These are phyloP conservation scores for Lithospermum erythrorhizon DNA, from an alignment of 257 asterid genomes.

Conservation along the genomic window DNA sequence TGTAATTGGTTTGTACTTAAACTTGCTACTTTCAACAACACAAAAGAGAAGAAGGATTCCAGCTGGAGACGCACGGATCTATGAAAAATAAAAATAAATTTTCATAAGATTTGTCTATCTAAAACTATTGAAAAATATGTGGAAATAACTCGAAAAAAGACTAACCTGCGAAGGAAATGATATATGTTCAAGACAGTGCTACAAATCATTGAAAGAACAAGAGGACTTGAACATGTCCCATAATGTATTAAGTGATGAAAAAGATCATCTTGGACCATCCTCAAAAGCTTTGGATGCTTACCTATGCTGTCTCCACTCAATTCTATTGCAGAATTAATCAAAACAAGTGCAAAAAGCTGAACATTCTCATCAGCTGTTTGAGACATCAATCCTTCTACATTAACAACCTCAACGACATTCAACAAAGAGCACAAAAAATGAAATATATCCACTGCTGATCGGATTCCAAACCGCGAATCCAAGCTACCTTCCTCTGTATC, in stretches of 20 bases:
- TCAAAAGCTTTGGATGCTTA: constrained; percentile 70
- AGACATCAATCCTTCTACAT: constrained; percentile 35
- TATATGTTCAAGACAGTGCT: constrained; percentile 75
- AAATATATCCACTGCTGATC: constrained; percentile 72
- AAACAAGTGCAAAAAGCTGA: constrained; percentile 60
- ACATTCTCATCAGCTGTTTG: constrained; percentile 54
- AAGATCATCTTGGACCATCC: constrained; percentile 87
- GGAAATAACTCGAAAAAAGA: background rate
- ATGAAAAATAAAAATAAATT: constrained; percentile 4
- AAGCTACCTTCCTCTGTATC: constrained; percentile 63
- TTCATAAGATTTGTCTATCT: background rate
- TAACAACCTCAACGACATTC: constrained; percentile 63
- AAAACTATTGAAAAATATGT: too few relatives aligned
- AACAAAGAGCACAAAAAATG: constrained; percentile 82
- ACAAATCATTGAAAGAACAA: constrained; percentile 77
- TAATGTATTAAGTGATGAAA: constrained; percentile 83
- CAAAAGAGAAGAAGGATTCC: constrained; percentile 75
- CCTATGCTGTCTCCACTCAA: constrained; percentile 86
- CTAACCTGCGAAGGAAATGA: constrained; percentile 71
- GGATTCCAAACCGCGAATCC: constrained; percentile 69
- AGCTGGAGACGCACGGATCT: constrained; percentile 80
- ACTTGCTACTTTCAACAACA: constrained; percentile 43
- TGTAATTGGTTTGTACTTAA: constrained; percentile 52
- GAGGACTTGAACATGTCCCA: constrained; percentile 59
- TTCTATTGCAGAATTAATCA: constrained; percentile 75